Conservation (phyloP, 1,284 basidiomycete genomes). For the Fomitiporia mediterranea region DNA sequence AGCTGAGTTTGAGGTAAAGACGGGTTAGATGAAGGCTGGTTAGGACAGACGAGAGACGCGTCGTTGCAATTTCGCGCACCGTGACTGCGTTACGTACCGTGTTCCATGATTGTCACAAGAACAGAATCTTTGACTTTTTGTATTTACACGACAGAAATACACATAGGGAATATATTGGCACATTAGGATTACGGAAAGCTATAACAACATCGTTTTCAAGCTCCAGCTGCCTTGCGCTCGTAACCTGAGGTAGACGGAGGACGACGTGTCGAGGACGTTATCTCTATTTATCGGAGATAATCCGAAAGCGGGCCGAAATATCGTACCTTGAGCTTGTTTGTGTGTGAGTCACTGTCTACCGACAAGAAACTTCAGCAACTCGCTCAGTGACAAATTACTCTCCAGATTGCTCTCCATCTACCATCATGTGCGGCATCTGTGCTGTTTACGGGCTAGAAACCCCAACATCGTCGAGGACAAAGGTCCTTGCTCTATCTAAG, state of each 20-base stretch:
- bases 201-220: not conserved
- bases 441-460: conserved; percentile 77
- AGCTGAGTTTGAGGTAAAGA: not conserved
- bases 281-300: not conserved
- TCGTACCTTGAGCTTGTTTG: not conserved
- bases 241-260: no score
- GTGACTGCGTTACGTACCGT: conserved; percentile 10
- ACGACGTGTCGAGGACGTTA: not conserved
- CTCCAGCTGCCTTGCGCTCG: no score
- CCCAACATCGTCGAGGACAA: conserved; percentile 62
- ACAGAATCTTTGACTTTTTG: no score
- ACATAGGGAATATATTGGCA: not conserved
- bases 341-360: not conserved
- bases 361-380: not conserved
- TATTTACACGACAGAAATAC: no score
- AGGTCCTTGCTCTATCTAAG: conserved; percentile 83
- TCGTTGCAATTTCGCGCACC: conserved; percentile 1
- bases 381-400: not conserved
- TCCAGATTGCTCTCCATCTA: not conserved
- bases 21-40: not conserved
- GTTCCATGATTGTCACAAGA: not conserved
- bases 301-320: not conserved
- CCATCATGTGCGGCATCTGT: conserved; percentile 86
- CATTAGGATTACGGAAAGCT: not conserved
- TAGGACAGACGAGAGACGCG: not conserved